These are phyloP conservation scores for Trichosporon coremiiforme DNA, from an alignment of 1,284 basidiomycete genomes.

Conservation along the genomic window DNA sequence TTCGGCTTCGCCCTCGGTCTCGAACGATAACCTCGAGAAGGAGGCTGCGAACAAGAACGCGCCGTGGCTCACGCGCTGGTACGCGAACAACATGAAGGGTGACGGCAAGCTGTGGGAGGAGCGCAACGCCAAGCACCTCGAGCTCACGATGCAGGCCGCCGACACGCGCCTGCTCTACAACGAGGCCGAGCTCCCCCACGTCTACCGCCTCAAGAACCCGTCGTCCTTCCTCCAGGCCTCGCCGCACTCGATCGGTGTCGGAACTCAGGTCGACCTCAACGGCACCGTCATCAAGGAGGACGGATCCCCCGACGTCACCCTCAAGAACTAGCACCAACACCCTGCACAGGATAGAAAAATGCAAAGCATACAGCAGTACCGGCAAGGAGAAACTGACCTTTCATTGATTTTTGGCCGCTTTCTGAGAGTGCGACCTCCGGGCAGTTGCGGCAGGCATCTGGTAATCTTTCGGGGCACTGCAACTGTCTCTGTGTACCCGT, in stretches of 20 bases:
- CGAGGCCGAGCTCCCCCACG: constrained; percentile 56
- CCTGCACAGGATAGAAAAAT: constrained; percentile 15
- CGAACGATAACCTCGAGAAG: constrained; percentile 39
- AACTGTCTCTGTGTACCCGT: too few species aligned
- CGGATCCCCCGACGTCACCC: constrained; percentile 4
- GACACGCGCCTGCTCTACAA: constrained; percentile 57
- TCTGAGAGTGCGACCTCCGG: too few species aligned
- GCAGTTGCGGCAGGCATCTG: too few species aligned
- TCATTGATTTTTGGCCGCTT: not conserved
- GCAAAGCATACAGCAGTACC: constrained; percentile 15
- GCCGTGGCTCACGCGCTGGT: constrained; percentile 52
- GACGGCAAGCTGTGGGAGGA: constrained; percentile 44
- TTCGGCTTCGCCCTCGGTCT: constrained; percentile 41
- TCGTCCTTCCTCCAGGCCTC: constrained; percentile 57
- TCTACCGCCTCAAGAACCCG: constrained; percentile 47
- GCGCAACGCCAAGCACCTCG: constrained; percentile 56
- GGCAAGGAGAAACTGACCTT: not conserved
- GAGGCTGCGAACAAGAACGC: constrained; percentile 26
- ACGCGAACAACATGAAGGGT: constrained; percentile 47
- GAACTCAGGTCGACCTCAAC: constrained; percentile 55
- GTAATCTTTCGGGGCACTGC: too few species aligned
- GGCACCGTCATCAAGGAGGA: constrained; percentile 55
- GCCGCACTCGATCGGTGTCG: constrained; percentile 54
- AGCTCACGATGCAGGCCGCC: constrained; percentile 51
- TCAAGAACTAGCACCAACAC: constrained; percentile 10